phyloP scores from a whole-genome alignment of 176 grass and related monocot genomes.

The Themeda triandra region DNA sequence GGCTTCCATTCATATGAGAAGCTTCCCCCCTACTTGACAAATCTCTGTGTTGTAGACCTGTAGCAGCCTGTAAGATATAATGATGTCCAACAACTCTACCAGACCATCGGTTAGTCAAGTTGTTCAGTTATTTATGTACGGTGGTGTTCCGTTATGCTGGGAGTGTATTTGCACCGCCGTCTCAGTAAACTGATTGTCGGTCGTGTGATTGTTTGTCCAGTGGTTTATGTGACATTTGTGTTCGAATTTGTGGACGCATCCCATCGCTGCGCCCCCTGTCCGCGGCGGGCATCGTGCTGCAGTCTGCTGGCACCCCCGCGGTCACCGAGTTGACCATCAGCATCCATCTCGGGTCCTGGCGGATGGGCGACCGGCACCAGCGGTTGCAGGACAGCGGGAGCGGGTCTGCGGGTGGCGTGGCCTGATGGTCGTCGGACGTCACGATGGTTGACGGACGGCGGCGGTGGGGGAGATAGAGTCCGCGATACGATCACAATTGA shows the following conservation, averaged over 20 bases:
- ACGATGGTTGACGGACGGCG: not conserved
- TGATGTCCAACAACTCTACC: not conserved
- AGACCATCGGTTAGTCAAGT: not conserved
- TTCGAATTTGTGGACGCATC: not conserved
- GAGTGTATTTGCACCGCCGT: not conserved
- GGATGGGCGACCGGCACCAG: not conserved
- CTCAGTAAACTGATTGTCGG: not conserved
- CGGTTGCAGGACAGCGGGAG: not conserved
- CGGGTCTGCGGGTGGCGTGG: not conserved
- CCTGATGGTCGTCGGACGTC: not conserved
- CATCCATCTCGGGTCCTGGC: not conserved
- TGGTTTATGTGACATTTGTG: not conserved
- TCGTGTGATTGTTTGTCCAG: not conserved
- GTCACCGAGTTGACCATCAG: too few relatives aligned
- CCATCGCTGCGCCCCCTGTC: too few relatives aligned
- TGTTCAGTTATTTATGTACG: not conserved
- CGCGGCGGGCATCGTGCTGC: too few relatives aligned
- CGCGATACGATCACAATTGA: not conserved
- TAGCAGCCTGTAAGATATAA: conserved; percentile 41
- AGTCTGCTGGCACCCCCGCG: too few relatives aligned
- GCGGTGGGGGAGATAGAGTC: not conserved
- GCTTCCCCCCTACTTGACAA: conserved; percentile 25
- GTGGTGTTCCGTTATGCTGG: not conserved
- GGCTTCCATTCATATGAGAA: conserved; percentile 75
- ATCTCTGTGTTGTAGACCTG: not conserved